Evolutionary conservation across 1,139 yeast species (phyloP), one percentile per base, ranked within the genome.

Genomic region (Tardiomyces depauwii): DNA sequence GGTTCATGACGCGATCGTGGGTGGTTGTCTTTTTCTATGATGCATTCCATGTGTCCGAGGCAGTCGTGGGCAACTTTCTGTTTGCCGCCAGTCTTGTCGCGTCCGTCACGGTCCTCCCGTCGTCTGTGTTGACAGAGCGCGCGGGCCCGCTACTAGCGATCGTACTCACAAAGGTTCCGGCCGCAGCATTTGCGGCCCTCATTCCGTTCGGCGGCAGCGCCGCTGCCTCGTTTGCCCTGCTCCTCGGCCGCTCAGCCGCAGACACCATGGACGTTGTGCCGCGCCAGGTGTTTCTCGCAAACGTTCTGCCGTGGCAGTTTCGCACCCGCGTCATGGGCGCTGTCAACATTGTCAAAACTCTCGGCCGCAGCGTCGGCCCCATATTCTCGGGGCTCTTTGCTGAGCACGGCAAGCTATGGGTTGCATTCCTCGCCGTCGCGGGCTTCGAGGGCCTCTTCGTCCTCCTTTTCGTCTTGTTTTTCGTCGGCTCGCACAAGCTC

Each of bases 221-320:
- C 6, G 28, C 14, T 2, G 46, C 56, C 2, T 65, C 71, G 6
- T 50, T 67, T 40, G 32, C 56, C 2, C 54, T 66, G 27, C 62
- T 76, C 42, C 47, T 77, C 5, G 55, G 73, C 16, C 71, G 79
- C 52, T 74, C 74, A 49, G 62, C 75, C 4, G 70, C 86, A 0
- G 66, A 78, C 1, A 77, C 85, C 1, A 83, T 84, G 87, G 95
- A 85, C 58, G 91, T 83, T 32, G 87, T 85, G 2, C 94, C 94
- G 11, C 70, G 94, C 48, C 94, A 84, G 60, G 74, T 83, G 2
- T 65, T 85, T 39, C 64, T 84, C 40, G 79, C 89, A 0, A 74
- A 83, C 3, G 69, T 84, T 18, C 77, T 85, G 46, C 72, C 72
- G 25, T 71, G 73, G 27, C 62, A 70, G 11, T 93, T 83, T 48